Percentiles rank a stretch among this genome's conserved stretches.
Conservation (phyloP, 106 monocot genomes). For the Acorus calamus region DNA sequence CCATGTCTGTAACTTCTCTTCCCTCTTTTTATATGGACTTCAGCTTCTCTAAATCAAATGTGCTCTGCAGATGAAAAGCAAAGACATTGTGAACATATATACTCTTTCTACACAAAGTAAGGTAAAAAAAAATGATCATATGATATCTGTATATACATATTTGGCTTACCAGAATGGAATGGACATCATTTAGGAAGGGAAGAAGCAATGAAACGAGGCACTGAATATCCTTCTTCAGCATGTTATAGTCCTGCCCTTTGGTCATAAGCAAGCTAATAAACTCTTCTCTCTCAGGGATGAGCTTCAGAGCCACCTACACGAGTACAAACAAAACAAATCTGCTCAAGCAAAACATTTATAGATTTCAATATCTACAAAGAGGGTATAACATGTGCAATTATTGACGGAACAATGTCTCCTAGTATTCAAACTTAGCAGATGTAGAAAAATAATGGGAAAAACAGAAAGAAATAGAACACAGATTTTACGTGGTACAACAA, state of each 20-base stretch:
- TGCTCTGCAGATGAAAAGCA: slow-evolving; percentile 27
- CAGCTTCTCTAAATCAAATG: neutral
- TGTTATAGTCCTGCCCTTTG: slow-evolving; percentile 31
- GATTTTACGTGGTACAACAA: no score
- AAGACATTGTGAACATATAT: neutral
- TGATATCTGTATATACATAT: neutral
- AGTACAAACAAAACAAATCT: no score
- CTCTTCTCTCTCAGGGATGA: slow-evolving; percentile 53
- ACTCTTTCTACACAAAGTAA: neutral
- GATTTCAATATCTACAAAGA: no score
- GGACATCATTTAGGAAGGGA: slow-evolving; percentile 43
- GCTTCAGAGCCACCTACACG: slow-evolving; percentile 58
- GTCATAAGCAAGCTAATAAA: slow-evolving; percentile 44
- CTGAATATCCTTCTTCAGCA: slow-evolving; percentile 35
- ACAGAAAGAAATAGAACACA: no score
- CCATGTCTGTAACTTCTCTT: no score
- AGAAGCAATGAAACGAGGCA: slow-evolving; percentile 24
- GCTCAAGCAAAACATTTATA: no score
- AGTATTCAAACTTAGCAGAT: no score
- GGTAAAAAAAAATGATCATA: neutral
- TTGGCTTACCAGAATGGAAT: slow-evolving; percentile 41
- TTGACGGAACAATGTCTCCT: no score
- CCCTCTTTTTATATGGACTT: no score
- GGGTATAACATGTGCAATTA: no score
- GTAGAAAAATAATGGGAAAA: no score